A percentile compares a stretch with the other conserved stretches of the same genome.
Evolutionary conservation across 306 rosid species (phyloP).

Genomic region (Cajanus cajan): DNA sequence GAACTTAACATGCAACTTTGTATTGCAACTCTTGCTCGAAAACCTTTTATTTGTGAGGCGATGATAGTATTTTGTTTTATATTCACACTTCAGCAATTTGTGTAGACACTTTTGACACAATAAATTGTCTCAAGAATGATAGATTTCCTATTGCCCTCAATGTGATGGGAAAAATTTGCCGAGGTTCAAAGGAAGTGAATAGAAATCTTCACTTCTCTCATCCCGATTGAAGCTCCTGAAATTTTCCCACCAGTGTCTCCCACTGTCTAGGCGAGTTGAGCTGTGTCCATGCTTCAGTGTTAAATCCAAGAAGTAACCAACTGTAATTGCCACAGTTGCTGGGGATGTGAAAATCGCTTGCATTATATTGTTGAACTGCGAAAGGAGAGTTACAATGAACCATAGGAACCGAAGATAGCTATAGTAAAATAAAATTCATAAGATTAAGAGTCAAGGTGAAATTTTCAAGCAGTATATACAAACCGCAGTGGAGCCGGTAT

Average conservation of each 20-base stretch:
- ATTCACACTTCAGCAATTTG: background rate
- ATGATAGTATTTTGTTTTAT: background rate
- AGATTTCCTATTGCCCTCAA: conserved; percentile 29
- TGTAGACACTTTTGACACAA: background rate
- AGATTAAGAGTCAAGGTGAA: background rate
- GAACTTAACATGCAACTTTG: background rate
- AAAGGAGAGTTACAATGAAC: background rate
- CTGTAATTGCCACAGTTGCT: conserved; percentile 65
- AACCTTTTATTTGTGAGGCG: background rate
- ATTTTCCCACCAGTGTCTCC: conserved; percentile 88
- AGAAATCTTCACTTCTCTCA: conserved; percentile 66
- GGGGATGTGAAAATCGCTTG: conserved; percentile 80
- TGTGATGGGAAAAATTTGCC: conserved; percentile 73
- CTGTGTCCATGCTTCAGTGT: conserved; percentile 45
- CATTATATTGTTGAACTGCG: conserved; percentile 71
- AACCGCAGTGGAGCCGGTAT: conserved; percentile 60
- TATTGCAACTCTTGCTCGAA: background rate
- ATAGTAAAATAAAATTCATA: background rate
- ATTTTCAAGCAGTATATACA: conserved; percentile 19
- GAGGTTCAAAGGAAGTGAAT: conserved; percentile 63
- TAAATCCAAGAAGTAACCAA: conserved; percentile 62
- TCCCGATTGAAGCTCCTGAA: conserved; percentile 55
- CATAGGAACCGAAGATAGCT: background rate
- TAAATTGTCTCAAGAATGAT: background rate
- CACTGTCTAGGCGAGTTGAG: conserved; percentile 65